Percentiles rank a stretch among this genome's conserved stretches.
Conservation (phyloP, 169 alveolate genomes). For the Toxoplasma gondii region DNA sequence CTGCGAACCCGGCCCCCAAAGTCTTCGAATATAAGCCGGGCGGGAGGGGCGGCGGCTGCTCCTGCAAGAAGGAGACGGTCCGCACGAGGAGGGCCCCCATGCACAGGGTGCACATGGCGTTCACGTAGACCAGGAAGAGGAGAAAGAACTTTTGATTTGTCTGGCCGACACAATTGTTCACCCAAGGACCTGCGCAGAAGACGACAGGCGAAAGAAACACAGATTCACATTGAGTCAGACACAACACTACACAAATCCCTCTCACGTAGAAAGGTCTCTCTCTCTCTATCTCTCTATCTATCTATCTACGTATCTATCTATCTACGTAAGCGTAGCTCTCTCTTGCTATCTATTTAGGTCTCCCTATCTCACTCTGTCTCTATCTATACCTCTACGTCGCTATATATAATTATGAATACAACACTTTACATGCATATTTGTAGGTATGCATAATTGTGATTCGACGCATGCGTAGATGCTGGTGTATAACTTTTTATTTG, state of each 20-base stretch:
- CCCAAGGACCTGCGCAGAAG: slow-evolving; percentile 77
- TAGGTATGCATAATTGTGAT: neutral
- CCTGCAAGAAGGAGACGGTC: slow-evolving; percentile 28
- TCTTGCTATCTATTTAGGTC: neutral
- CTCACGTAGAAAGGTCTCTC: neutral
- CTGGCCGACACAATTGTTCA: slow-evolving; percentile 89
- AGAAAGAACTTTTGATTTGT: slow-evolving; percentile 86
- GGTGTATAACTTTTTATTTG: neutral
- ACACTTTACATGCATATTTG: neutral
- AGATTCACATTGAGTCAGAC: neutral
- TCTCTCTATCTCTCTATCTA: neutral
- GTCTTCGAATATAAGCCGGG: neutral
- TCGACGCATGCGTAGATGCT: neutral
- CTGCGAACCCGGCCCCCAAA: neutral
- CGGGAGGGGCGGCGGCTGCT: slow-evolving; percentile 7
- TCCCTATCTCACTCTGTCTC: neutral
- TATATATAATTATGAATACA: neutral
- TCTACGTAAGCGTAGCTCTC: neutral
- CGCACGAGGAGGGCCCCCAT: slow-evolving; percentile 28
- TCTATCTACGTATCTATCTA: neutral
- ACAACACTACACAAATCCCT: no score
- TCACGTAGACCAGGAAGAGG: slow-evolving; percentile 80
- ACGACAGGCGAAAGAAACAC: neutral
- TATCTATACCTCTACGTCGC: neutral
- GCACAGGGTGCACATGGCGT: slow-evolving; percentile 25